These are phyloP conservation scores for Narthecium ossifragum DNA, from an alignment of 106 monocot genomes.

Conservation along the genomic window DNA sequence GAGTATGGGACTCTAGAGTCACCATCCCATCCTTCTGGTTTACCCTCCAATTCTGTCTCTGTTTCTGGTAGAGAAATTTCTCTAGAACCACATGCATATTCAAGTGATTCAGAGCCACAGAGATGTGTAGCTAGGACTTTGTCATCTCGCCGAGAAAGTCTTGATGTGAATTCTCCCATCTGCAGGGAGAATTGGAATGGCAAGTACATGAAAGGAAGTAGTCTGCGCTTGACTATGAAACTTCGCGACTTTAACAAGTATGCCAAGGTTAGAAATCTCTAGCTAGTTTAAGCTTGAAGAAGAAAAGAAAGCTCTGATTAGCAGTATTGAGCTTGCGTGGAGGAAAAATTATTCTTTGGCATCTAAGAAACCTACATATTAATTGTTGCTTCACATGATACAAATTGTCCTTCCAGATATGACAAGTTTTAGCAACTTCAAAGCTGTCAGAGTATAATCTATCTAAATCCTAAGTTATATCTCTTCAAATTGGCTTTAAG, in stretches of 20 bases:
- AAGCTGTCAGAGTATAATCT: no score
- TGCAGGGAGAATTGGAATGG: slow-evolving; percentile 64
- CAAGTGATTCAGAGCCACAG: slow-evolving; percentile 28
- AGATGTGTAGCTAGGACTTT: slow-evolving; percentile 34
- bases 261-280: slow-evolving; percentile 55
- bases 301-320: no score
- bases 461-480: no score
- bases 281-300: no score
- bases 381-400: no score
- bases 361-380: no score
- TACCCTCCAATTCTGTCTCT: slow-evolving; percentile 18
- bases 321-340: no score
- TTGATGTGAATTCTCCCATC: slow-evolving; percentile 43
- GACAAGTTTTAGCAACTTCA: no score
- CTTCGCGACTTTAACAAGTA: slow-evolving; percentile 74
- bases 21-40: slow-evolving; percentile 15
- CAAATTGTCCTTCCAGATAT: no score
- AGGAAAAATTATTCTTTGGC: no score
- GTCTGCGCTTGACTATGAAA: slow-evolving; percentile 80
- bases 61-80: slow-evolving; percentile 16
- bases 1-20: slow-evolving; percentile 27
- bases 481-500: no score
- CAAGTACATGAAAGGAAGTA: slow-evolving; percentile 58
- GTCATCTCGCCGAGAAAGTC: slow-evolving; percentile 33
- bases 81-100: slow-evolving; percentile 25